Conservation (phyloP, 1,284 basidiomycete genomes). For the Moniliella sp. region DNA sequence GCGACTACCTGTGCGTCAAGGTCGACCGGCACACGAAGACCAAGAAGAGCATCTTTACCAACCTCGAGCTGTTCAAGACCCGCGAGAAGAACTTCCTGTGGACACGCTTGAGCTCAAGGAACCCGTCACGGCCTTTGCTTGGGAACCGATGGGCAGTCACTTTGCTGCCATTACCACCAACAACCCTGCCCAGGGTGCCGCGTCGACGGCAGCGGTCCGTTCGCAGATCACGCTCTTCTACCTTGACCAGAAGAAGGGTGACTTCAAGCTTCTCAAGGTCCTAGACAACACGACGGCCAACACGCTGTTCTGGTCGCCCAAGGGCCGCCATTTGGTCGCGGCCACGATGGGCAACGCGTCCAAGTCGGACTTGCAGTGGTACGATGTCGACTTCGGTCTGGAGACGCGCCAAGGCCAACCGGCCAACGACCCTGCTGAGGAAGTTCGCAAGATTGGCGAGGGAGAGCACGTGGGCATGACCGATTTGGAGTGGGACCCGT, state of each 20-base stretch:
- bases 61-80: slow-evolving; percentile 89
- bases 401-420: slow-evolving; percentile 40
- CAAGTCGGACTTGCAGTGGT: slow-evolving; percentile 96
- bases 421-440: slow-evolving; percentile 53
- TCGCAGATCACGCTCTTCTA: slow-evolving; percentile 93
- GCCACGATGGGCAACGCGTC: slow-evolving; percentile 80
- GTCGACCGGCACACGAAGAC: slow-evolving; percentile 98
- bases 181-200: slow-evolving; percentile 74
- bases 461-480: slow-evolving; percentile 97
- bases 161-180: slow-evolving; percentile 86
- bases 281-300: slow-evolving; percentile 73
- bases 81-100: slow-evolving; percentile 90
- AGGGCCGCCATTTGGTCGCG: slow-evolving; percentile 80
- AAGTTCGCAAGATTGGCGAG: slow-evolving; percentile 58
- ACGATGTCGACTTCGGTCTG: slow-evolving; percentile 84
- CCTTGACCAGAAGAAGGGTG: slow-evolving; percentile 73
- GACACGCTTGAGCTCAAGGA: slow-evolving; percentile 96
- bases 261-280: slow-evolving; percentile 69
- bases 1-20: slow-evolving; percentile 95
- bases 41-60: slow-evolving; percentile 95
- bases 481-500: slow-evolving; percentile 95
- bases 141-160: slow-evolving; percentile 88
- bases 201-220: slow-evolving; percentile 75
- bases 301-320: slow-evolving; percentile 88
- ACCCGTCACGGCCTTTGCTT: slow-evolving; percentile 84